phyloP scores from a whole-genome alignment of 306 rosid species.

The Vigna reflexopilosa region DNA sequence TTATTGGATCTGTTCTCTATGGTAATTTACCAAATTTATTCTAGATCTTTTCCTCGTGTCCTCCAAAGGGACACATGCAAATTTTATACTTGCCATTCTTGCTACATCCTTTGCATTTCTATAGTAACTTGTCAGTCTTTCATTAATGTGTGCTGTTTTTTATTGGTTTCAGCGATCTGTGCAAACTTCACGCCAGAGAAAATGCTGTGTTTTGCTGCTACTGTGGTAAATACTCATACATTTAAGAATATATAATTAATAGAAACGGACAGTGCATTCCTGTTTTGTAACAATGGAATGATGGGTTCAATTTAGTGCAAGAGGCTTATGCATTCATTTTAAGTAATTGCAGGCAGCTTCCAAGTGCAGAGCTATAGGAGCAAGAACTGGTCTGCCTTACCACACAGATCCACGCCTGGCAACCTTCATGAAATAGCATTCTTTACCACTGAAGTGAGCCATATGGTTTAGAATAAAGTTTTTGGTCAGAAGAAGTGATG shows the following conservation, averaged over 20 bases:
- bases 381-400: slow-evolving; percentile 77
- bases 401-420: slow-evolving; percentile 57
- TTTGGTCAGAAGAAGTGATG: neutral
- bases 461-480: neutral
- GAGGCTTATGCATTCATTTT: slow-evolving; percentile 34
- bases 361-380: slow-evolving; percentile 81
- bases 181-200: slow-evolving; percentile 67
- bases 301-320: neutral
- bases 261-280: neutral
- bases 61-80: neutral
- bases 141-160: slow-evolving; percentile 1
- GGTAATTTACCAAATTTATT: slow-evolving; percentile 52
- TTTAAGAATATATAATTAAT: neutral
- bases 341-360: slow-evolving; percentile 67
- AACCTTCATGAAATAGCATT: slow-evolving; percentile 47
- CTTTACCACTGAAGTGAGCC: neutral
- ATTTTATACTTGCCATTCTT: neutral
- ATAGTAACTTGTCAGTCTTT: neutral
- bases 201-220: slow-evolving; percentile 80
- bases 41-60: neutral
- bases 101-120: neutral
- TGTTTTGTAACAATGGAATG: neutral
- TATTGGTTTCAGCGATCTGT: slow-evolving; percentile 68
- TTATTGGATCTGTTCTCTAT: slow-evolving; percentile 80
- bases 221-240: slow-evolving; percentile 59